Conservation (phyloP, 2,329 filamentous ascomycete genomes). For the Zasmidium angulare region DNA sequence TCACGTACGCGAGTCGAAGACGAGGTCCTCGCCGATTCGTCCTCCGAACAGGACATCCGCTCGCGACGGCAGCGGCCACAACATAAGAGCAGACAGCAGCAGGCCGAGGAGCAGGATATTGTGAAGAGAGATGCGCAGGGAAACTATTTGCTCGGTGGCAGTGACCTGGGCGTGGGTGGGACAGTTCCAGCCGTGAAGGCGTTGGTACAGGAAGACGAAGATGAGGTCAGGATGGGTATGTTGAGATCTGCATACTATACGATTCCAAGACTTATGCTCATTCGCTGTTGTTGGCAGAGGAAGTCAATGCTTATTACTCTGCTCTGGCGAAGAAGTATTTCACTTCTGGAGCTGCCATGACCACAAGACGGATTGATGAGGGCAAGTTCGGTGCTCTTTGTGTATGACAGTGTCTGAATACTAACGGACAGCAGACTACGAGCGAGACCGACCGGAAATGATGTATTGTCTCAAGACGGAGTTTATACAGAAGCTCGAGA, state of each 20-base stretch:
- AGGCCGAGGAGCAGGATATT: constrained; percentile 26
- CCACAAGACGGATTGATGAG: constrained; percentile 15
- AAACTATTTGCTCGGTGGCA: constrained; percentile 23
- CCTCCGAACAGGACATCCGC: constrained; percentile 21
- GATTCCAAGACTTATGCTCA: too few relatives aligned
- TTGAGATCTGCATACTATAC: neutral
- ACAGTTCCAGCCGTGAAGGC: neutral
- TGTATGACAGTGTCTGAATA: neutral
- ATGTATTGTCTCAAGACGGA: constrained; percentile 24
- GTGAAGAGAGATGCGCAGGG: constrained; percentile 31
- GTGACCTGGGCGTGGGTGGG: neutral
- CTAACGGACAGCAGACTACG: constrained; percentile 23
- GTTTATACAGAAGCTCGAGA: constrained; percentile 27
- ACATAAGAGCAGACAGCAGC: constrained; percentile 9
- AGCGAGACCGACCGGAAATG: constrained; percentile 23
- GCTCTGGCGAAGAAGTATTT: constrained; percentile 28
- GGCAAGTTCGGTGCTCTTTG: constrained; percentile 12
- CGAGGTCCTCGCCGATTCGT: constrained; percentile 30
- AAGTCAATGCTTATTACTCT: neutral
- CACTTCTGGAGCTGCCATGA: constrained; percentile 24
- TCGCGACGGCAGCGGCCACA: neutral
- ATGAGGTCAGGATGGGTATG: neutral
- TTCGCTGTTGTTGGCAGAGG: too few relatives aligned
- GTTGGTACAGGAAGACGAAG: constrained; percentile 5
- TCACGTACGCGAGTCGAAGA: constrained; percentile 22